Conservation (phyloP, 208 protist species). For the Jaenimonas drosophilae region DNA sequence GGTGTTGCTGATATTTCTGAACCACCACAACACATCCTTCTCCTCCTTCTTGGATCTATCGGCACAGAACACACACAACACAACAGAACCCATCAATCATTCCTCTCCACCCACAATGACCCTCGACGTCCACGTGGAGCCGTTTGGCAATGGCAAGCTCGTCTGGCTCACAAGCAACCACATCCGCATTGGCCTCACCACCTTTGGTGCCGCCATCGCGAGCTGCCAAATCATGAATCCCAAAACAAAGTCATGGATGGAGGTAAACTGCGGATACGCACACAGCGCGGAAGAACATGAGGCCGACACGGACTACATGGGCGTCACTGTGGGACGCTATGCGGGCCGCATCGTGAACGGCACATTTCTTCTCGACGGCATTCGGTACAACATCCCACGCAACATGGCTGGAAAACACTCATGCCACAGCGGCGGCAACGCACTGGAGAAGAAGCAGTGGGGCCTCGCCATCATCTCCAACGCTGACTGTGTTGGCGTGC, state of each 20-base stretch:
- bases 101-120: neutral
- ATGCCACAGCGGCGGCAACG: slow-evolving; percentile 40
- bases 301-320: slow-evolving; percentile 34
- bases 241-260: slow-evolving; percentile 20
- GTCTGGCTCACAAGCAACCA: neutral
- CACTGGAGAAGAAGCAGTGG: slow-evolving; percentile 63
- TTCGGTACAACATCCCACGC: slow-evolving; percentile 15
- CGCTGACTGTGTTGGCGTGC: slow-evolving; percentile 11
- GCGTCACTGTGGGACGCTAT: slow-evolving; percentile 48
- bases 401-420: slow-evolving; percentile 9
- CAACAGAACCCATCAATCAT: too few species aligned
- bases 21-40: too few species aligned
- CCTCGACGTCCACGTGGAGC: neutral
- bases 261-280: slow-evolving; percentile 45
- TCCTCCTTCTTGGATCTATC: too few species aligned
- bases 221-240: slow-evolving; percentile 24
- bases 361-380: slow-evolving; percentile 29
- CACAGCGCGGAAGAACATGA: slow-evolving; percentile 28
- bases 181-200: slow-evolving; percentile 25
- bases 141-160: slow-evolving; percentile 3
- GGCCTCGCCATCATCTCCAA: slow-evolving; percentile 8
- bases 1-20: too few species aligned
- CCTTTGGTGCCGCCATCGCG: slow-evolving; percentile 37
- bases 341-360: slow-evolving; percentile 46
- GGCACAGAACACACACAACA: too few species aligned